phyloP scores from a whole-genome alignment of 2,329 filamentous ascomycete species.

The Curvularia eragrostidis region DNA sequence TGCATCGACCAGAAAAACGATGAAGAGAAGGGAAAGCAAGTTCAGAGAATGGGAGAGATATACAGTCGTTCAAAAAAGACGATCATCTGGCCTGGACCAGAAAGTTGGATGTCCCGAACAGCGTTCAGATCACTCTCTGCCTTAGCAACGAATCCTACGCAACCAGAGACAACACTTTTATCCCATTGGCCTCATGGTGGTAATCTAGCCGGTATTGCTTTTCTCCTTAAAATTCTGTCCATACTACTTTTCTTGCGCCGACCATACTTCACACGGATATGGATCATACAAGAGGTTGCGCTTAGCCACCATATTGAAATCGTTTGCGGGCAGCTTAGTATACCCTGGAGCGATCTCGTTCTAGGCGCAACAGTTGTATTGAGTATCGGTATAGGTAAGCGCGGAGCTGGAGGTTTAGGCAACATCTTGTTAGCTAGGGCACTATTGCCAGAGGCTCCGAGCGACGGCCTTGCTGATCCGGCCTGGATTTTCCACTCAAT shows the following conservation, averaged over 20 bases:
- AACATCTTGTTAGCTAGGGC: background rate
- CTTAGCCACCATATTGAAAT: background rate
- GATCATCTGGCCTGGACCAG: background rate
- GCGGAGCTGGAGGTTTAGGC: background rate
- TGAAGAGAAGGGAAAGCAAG: background rate
- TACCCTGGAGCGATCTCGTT: background rate
- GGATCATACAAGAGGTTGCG: background rate
- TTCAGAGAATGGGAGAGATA: background rate
- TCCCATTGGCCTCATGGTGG: background rate
- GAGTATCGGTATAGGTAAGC: background rate
- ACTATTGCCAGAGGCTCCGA: background rate
- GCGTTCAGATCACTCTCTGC: background rate
- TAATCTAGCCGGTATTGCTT: background rate
- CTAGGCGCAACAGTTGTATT: background rate
- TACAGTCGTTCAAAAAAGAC: background rate
- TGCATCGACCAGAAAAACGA: background rate
- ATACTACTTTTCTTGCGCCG: background rate
- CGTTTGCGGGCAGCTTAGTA: background rate
- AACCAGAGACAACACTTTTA: background rate
- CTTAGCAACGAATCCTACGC: background rate
- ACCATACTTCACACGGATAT: background rate
- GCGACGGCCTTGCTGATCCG: background rate
- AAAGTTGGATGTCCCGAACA: background rate
- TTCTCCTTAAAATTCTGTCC: background rate
- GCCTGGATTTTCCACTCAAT: background rate